Evolutionary conservation across 495 filamentous ascomycete species (phyloP).

Genomic region (Hyphodiscus hymeniophilus): DNA sequence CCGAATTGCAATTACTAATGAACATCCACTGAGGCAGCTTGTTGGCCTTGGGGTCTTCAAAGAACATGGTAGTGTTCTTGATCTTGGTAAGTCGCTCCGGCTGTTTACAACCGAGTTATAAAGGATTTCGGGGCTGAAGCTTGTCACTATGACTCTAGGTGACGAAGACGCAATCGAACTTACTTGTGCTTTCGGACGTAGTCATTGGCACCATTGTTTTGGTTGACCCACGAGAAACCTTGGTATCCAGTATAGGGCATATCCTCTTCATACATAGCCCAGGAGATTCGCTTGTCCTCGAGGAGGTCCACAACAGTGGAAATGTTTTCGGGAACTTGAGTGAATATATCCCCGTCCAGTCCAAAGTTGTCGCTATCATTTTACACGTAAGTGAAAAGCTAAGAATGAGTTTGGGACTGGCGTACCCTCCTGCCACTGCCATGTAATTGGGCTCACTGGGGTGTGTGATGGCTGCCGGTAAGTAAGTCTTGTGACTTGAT

Average conservation of each 20-base stretch:
- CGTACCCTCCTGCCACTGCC: constrained; percentile 49
- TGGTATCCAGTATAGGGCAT: constrained; percentile 62
- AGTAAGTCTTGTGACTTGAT: too few species aligned
- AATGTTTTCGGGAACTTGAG: constrained; percentile 49
- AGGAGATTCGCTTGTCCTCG: constrained; percentile 60
- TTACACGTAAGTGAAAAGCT: background rate
- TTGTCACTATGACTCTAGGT: background rate
- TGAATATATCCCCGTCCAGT: constrained; percentile 43
- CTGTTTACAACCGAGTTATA: constrained; percentile 50
- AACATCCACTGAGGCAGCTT: constrained; percentile 65
- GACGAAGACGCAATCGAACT: too few species aligned
- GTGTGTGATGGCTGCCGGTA: constrained; percentile 53
- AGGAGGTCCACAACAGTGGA: constrained; percentile 64
- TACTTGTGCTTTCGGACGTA: constrained; percentile 76
- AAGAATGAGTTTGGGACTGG: constrained; percentile 24
- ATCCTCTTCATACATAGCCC: constrained; percentile 64
- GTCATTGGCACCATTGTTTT: constrained; percentile 45
- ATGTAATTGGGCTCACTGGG: constrained; percentile 69
- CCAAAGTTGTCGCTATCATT: constrained; percentile 35
- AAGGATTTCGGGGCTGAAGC: constrained; percentile 43
- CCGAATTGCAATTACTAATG: constrained; percentile 33
- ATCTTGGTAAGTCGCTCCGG: constrained; percentile 46
- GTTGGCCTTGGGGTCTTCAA: constrained; percentile 45
- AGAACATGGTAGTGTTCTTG: constrained; percentile 60
- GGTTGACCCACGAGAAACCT: constrained; percentile 47